Evolutionary conservation across 108 stramenopile genomes (phyloP).

Genomic region (Ochromonas danica): DNA sequence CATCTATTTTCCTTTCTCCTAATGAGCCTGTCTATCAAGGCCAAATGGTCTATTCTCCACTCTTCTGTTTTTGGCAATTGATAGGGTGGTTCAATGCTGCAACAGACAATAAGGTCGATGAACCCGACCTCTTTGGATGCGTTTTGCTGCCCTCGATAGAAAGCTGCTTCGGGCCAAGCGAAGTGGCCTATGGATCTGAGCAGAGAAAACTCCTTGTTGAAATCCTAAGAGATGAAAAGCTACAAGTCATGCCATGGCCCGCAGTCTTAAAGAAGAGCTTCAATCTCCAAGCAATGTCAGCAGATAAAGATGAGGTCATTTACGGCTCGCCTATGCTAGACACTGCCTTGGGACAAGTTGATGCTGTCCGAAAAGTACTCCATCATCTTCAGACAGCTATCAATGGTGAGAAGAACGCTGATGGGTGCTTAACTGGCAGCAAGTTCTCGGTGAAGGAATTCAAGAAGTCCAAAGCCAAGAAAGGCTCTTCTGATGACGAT

Average conservation of each 20-base stretch:
- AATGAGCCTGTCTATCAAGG: not conserved
- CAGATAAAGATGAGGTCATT: not conserved
- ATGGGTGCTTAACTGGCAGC: not conserved
- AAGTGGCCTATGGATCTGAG: not conserved
- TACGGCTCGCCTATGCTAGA: constrained; percentile 39
- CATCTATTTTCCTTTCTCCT: not conserved
- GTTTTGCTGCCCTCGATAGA: not conserved
- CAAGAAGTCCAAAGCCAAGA: not conserved
- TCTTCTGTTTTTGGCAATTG: constrained; percentile 26
- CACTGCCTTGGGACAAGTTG: constrained; percentile 7
- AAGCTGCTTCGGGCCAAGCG: constrained; percentile 2
- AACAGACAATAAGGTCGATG: constrained; percentile 2
- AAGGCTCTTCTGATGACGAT: not conserved
- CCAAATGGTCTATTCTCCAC: not conserved
- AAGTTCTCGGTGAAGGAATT: not conserved
- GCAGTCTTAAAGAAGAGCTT: not conserved
- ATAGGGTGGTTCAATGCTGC: constrained; percentile 34
- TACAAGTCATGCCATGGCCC: constrained; percentile 29
- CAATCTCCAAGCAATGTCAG: not conserved
- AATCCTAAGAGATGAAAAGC: not conserved
- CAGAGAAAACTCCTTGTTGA: not conserved
- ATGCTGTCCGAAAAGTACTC: not conserved
- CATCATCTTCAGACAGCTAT: not conserved
- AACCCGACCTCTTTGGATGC: constrained; percentile 17
- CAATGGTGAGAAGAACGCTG: not conserved